Evolutionary conservation across 352 stramenopile species (phyloP).

Genomic region (Globisporangium solare): DNA sequence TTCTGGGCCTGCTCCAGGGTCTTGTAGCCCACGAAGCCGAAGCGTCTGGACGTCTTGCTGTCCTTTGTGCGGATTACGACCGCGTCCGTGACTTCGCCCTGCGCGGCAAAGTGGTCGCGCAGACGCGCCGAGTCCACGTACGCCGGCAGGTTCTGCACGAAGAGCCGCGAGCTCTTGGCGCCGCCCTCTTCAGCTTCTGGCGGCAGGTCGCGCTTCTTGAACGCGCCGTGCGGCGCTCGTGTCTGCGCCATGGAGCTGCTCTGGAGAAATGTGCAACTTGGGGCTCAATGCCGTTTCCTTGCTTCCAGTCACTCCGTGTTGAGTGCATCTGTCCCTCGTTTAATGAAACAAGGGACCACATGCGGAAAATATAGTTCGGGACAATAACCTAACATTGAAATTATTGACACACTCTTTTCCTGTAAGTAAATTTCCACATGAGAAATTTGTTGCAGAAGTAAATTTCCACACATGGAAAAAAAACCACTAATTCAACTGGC

Average conservation of each 20-base stretch:
- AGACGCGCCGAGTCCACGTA: slow-evolving; percentile 76
- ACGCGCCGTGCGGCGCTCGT: no score
- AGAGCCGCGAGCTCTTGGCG: slow-evolving; percentile 47
- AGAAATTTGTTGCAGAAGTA: no score
- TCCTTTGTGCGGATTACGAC: slow-evolving; percentile 89
- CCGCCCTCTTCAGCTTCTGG: background rate
- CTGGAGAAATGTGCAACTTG: background rate
- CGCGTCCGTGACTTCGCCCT: slow-evolving; percentile 87
- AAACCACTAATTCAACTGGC: no score
- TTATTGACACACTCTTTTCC: no score
- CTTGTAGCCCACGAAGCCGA: slow-evolving; percentile 85
- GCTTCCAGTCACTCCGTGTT: background rate
- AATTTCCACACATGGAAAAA: no score
- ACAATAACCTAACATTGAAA: no score
- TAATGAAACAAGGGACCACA: background rate
- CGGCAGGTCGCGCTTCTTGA: background rate
- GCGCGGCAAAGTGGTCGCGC: slow-evolving; percentile 64
- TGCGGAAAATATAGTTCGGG: no score
- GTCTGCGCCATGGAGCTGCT: background rate
- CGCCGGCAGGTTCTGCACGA: slow-evolving; percentile 76
- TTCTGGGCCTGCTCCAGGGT: slow-evolving; percentile 48
- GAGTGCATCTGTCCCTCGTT: background rate
- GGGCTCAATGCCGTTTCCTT: background rate
- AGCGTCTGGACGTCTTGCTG: slow-evolving; percentile 75
- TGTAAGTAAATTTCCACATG: no score